phyloP scores from a whole-genome alignment of 805 yeast genomes.

The Phaffomyces thermotolerans region DNA sequence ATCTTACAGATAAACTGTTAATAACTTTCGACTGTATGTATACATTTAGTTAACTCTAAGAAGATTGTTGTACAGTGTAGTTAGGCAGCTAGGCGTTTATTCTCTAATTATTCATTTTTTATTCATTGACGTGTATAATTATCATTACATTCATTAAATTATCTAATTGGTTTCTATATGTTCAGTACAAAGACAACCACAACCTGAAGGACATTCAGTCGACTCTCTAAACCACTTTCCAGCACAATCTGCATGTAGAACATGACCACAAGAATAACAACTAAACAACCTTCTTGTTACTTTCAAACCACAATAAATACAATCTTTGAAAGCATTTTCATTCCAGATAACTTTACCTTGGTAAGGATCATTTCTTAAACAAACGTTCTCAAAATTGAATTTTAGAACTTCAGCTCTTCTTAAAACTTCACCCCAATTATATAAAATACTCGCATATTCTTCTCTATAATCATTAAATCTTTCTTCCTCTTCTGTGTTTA shows the following conservation, averaged over 20 bases:
- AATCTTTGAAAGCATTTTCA: constrained; percentile 32
- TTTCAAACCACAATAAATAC: constrained; percentile 59
- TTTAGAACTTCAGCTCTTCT: constrained; percentile 73
- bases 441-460: constrained; percentile 72
- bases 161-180: background rate
- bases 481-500: constrained; percentile 23
- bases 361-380: constrained; percentile 17
- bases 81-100: no score
- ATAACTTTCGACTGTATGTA: no score
- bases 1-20: no score
- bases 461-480: constrained; percentile 40
- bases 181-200: constrained; percentile 68
- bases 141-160: constrained; percentile 4
- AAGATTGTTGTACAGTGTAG: no score
- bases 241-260: constrained; percentile 75
- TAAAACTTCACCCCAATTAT: constrained; percentile 79
- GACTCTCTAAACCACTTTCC: constrained; percentile 64
- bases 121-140: no score
- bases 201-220: constrained; percentile 71
- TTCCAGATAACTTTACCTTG: constrained; percentile 24
- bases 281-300: constrained; percentile 54
- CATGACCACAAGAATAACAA: constrained; percentile 73
- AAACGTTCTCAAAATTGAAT: constrained; percentile 39
- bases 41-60: no score
- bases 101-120: no score